phyloP scores from a whole-genome alignment of 345 rosid genomes.

The Euclidium syriacum region DNA sequence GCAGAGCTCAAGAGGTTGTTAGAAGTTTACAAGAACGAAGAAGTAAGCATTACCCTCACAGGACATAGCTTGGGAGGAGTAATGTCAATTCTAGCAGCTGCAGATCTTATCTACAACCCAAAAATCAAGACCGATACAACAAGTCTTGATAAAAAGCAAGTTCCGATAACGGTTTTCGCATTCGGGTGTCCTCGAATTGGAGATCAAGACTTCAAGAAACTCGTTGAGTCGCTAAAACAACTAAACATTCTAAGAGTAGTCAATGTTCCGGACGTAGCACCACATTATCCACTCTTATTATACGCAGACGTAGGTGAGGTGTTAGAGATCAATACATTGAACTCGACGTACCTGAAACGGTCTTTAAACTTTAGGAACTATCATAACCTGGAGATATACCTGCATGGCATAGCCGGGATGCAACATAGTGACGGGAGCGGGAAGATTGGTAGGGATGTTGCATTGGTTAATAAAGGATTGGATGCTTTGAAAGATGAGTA shows the following conservation, averaged over 20 bases:
- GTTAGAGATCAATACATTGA: constrained; percentile 26
- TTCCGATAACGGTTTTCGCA: constrained; percentile 49
- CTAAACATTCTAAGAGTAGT: constrained; percentile 26
- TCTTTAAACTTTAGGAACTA: constrained; percentile 31
- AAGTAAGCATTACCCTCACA: constrained; percentile 47
- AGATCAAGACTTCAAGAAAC: constrained; percentile 24
- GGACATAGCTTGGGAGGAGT: constrained; percentile 70
- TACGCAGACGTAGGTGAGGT: constrained; percentile 21
- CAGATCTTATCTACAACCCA: constrained; percentile 41
- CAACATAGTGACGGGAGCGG: constrained; percentile 18
- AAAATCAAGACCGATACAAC: constrained; percentile 13
- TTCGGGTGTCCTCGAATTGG: constrained; percentile 56
- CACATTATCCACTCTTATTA: constrained; percentile 26
- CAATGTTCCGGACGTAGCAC: constrained; percentile 32
- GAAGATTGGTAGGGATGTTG: constrained; percentile 26
- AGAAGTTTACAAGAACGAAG: constrained; percentile 47
- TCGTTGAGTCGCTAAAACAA: constrained; percentile 5
- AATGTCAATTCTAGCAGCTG: constrained; percentile 45
- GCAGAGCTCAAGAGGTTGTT: constrained; percentile 46
- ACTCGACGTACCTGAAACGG: constrained; percentile 31
- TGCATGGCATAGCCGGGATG: constrained; percentile 35
- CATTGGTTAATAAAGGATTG: constrained; percentile 32
- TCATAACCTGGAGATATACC: constrained; percentile 33
- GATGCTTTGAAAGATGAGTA: constrained; percentile 36
- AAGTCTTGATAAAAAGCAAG: constrained; percentile 5